Base-by-base conservation (phyloP, 176 grass and related monocot genomes). In the Cymbopogon citratus region DNA sequence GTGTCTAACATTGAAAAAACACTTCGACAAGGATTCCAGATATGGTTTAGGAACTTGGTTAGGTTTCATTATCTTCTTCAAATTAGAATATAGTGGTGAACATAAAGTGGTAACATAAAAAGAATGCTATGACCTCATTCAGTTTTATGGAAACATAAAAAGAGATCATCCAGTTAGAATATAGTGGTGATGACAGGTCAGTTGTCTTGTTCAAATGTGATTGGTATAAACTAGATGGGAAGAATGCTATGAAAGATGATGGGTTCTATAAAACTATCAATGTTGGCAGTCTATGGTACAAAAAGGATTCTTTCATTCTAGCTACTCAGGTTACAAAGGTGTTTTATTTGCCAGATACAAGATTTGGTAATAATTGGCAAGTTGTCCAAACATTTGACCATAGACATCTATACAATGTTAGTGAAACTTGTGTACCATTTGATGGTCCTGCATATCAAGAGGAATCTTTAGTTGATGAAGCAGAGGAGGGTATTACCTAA, bases 131-230 rank as follows among this genome's bases (percentile, higher is more conserved):
- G 14, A 18, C 8, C 12, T n/a, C 12, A 46, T 40, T 40, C 15
- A 69, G 3, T 69, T 69, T 23, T 69, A n/a, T 69, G 66, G 66
- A 21, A 38, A 5, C 14, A 1, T 69, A 3, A 69, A 69, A 40
- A 38, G 66, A 69, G 14, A 69, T 40, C 34, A 40, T 69, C 18
- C 0, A 69, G 19, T 21, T 40, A 39, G 31, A 69, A 3, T 69
- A 38, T 40, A 39, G 5, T 19, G 34, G 23, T 9, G 18, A 25
- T 26, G 24, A 61, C 10, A 61, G 35, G 15, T 40, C 31, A 45
- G 15, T 29, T 21, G 60, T 65, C 64, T 31, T 79, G 25, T 79
- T 79, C 64, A 64, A 15, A n/a, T 66, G 76, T 79, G 39, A 33
- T 5, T 66, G 76, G 76, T 66, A 44, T 12, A 65, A 65, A 31